Conservation (phyloP, 352 stramenopile genomes). For the Phytopythium cucurbitacearum region DNA sequence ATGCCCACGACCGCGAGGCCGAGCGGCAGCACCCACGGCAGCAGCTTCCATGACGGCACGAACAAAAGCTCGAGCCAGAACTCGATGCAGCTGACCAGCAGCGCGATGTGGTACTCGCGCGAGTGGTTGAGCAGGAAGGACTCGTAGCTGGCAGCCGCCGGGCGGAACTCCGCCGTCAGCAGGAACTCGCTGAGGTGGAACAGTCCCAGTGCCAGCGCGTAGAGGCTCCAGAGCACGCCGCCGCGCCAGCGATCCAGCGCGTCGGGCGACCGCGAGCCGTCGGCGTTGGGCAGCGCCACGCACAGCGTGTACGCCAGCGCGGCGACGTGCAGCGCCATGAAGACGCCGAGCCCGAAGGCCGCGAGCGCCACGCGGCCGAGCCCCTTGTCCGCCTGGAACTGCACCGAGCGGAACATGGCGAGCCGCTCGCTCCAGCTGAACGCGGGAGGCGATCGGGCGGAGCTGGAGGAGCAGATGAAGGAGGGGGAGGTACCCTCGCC, state of each 20-base stretch:
- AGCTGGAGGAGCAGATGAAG: too few relatives aligned
- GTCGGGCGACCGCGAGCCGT: constrained; percentile 8
- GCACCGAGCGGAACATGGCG: constrained; percentile 62
- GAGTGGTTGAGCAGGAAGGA: constrained; percentile 92
- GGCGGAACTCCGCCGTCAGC: constrained; percentile 78
- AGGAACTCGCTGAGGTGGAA: constrained; percentile 87
- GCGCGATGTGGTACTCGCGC: constrained; percentile 83
- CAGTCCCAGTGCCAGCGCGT: constrained; percentile 69
- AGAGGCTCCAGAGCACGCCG: constrained; percentile 66
- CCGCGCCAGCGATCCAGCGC: constrained; percentile 35
- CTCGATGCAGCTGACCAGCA: constrained; percentile 80
- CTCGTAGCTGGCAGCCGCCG: constrained; percentile 72
- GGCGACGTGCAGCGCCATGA: constrained; percentile 62
- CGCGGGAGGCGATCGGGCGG: too few relatives aligned
- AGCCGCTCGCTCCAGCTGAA: neutral
- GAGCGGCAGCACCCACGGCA: constrained; percentile 40
- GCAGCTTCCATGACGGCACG: constrained; percentile 69
- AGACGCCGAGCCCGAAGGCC: constrained; percentile 67
- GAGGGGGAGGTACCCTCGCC: too few relatives aligned
- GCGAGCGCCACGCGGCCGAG: constrained; percentile 75
- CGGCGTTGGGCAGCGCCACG: constrained; percentile 14
- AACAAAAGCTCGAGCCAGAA: constrained; percentile 91
- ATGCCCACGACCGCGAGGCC: constrained; percentile 73
- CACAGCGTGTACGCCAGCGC: constrained; percentile 33
- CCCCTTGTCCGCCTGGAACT: constrained; percentile 74